Base-by-base conservation (phyloP, 192 early-diverging fungal species). In the Backusella liffmaniae region DNA sequence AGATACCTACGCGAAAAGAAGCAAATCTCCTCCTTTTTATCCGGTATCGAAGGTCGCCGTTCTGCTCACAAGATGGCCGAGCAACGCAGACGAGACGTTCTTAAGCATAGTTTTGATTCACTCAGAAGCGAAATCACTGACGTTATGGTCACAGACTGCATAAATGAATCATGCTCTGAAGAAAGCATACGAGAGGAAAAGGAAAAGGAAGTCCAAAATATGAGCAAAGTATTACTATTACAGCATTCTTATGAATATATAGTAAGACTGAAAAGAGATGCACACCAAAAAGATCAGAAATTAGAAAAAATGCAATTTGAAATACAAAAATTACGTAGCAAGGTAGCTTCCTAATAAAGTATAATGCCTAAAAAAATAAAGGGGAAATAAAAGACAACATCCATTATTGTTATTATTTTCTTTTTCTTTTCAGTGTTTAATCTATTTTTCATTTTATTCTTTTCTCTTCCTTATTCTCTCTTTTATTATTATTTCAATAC, bases 41-140 rank as follows among this genome's bases (percentile, higher is more conserved):
- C 56, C 9, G 56, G 56, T 62, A n/a, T 97, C 67, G 94, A 96
- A 77, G 83, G 87, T 4, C 91, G 95, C 3, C 91, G 91, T 16
- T 93, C 91, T 13, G 91, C 90, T 23, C 96, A 98, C 84, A 97
- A 97, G 83, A 89, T 94, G 49, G 96, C 96, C 5, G 98, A 99
- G 79, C 98, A 99, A 83, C 91, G 92, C 78, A 92, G 98, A n/a
- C 87, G 98, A 23, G 96, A 99, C 77, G 92, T 93, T 42, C 86
- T 99, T 1, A 98, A 98, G 71, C 84, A 92, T 49, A 93, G 91
- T 49, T 99, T 99, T 83, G 95, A 98, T 39, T 86, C 91, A 16
- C 83, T 99, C 13, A 82, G 88, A 59, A 70, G 77, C 4, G 83
- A 94, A 37, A 78, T 98, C 36, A 93, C 93, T 7, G 86, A 88